A percentile compares a stretch with the other conserved stretches of the same genome.
These are phyloP conservation scores for Backusella circina DNA, from an alignment of 192 early-diverging fungal species.

Conservation along the genomic window DNA sequence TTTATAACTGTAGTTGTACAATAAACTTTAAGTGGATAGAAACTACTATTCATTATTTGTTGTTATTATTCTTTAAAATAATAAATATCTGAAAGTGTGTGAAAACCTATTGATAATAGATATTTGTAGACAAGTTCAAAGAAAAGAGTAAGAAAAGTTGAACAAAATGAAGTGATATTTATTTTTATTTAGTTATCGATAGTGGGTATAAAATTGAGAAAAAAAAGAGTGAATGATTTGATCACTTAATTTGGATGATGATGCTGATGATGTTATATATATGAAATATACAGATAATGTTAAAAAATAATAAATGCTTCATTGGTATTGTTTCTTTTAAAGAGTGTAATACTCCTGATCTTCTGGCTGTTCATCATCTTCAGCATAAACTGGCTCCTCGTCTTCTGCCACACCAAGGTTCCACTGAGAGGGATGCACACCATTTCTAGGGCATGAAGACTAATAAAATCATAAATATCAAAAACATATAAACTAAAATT, in stretches of 20 bases:
- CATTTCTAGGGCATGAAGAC: slow-evolving; percentile 3
- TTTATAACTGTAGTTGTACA: background rate
- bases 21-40: background rate
- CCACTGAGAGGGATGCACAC: slow-evolving; percentile 13
- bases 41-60: background rate
- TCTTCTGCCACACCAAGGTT: background rate
- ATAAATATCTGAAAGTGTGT: background rate
- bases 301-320: background rate
- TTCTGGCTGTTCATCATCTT: background rate
- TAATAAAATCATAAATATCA: background rate
- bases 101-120: background rate
- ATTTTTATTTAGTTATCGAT: background rate
- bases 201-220: background rate
- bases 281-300: background rate
- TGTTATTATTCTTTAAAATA: background rate
- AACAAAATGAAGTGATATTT: background rate
- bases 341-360: background rate
- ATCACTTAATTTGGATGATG: background rate
- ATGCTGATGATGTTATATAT: background rate
- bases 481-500: background rate
- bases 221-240: background rate
- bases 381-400: background rate
- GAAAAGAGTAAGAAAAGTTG: background rate
- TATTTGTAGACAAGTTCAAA: too few relatives aligned
- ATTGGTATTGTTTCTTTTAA: background rate